Base-by-base conservation (phyloP, 2,329 filamentous ascomycete genomes). In the Moelleriella libera region DNA sequence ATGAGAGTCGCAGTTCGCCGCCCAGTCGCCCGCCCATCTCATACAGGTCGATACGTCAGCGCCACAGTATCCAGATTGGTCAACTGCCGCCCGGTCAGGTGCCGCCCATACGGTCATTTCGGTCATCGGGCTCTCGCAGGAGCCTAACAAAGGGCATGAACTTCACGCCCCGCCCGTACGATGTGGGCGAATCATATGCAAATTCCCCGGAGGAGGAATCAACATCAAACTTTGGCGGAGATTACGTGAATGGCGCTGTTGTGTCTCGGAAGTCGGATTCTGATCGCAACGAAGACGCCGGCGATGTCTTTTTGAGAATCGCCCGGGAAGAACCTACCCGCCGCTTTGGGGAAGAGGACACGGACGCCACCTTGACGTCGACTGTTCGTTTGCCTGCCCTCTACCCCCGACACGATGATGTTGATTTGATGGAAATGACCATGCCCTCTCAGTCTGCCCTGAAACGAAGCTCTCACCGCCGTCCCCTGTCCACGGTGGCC, bases 241-340 rank as follows among this genome's bases (percentile, higher is more conserved):
- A 41, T n/a, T 37, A 37, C 32, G 32, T 12, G 12, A 37, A 37
- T 37, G 32, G 7, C 32, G 12, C 8, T 60, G 76, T 44, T 68
- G 71, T 37, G 70, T 70, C 37, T 63, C 77, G 29, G 75, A 79
- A 52, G 74, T 7, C 32, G 8, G 32, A 37, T 8, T 37, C 37
- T 14, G 46, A 45, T 37, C 37, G 49, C 40, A 37, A 47, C 41
- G 76, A 80, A 47, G 76, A 78, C 52, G 74, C 69, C 4, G 74
- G 73, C 40, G 76, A 80, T 52, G 64, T 80, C 41, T 80, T 80
- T 52, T 68, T 80, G 50, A 72, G 67, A 47, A 79, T 80, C 50
- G 76, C 76, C 10, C 66, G 71, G 9, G 74, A 80, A 49, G 75
- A 78, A 51, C 53, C 68, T 11, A 55, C 60, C 12, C 67, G 64